Base-by-base conservation (phyloP, 352 stramenopile genomes). In the Phytophthora agathidicida region DNA sequence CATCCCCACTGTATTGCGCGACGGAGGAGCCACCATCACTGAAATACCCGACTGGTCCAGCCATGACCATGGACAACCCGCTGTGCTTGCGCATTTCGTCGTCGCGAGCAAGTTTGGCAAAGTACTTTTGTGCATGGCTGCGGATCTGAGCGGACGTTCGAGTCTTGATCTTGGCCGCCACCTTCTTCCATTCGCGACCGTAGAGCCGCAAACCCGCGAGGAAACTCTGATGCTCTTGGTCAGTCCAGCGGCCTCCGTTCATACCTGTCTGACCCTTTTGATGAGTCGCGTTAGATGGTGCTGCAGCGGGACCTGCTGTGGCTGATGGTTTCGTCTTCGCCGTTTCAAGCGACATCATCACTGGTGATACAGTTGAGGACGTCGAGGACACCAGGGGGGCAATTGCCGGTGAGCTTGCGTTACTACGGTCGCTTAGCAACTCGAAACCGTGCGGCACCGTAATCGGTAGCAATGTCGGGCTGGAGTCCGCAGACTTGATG, bases 111-210 rank as follows among this genome's bases (percentile, higher is more conserved):
- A 95, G 77, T 45, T 94, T 95, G 16, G 84, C 83, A 63, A 95
- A 95, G 50, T 95, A 95, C 53, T 95, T 95, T 60, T 95, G 84
- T 7, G 84, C 84, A 51, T 94, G 84, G 44, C 80, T 94, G 14
- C 84, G 83, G 38, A 94, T 94, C 60, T 94, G 86, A 20, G 84
- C 86, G 10, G 86, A 93, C 35, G 84, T 93, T n/a, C 86, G 80
- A 2, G 86, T 94, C 68, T 92, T 92, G 55, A 95, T 94, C 66
- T 92, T 93, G 42, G 79, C 83, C n/a, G 86, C 86, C 13, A 95
- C 84, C 75, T 98, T 98, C 68, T 99, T 99, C 97, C 97, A 99
- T 68, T 99, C 93, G 35, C 96, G 96, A 5, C 97, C 97, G 63
- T 98, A 98, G 17, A 95, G 65, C 16, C 89, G 78, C 13, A 99